Evolutionary conservation across 345 rosid genomes (phyloP).

Genomic region (Trapa bicornis): DNA sequence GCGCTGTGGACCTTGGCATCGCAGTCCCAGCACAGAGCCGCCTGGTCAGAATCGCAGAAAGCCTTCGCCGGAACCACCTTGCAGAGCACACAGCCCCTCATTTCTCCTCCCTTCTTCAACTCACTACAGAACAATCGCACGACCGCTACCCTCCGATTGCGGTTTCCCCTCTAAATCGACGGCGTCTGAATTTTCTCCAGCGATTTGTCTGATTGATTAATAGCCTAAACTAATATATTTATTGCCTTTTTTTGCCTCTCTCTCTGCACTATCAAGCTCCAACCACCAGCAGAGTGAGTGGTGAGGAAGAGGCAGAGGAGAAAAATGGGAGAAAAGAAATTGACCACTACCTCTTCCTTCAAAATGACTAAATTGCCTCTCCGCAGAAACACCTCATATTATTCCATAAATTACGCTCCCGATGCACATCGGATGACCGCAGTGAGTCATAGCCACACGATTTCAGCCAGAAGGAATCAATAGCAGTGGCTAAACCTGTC

Average conservation of each 20-base stretch:
- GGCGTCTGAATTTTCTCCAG: no score
- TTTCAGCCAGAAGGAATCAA: no score
- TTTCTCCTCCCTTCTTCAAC: conserved; percentile 1
- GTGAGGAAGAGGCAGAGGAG: background rate
- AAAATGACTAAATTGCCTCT: background rate
- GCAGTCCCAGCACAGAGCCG: conserved; percentile 63
- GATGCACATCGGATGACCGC: no score
- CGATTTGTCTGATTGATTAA: no score
- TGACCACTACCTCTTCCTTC: background rate
- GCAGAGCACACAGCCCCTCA: conserved; percentile 57
- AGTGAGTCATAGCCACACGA: no score
- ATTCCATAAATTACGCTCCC: no score
- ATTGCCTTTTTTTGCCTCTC: no score
- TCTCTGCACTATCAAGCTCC: no score
- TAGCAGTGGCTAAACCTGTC: no score
- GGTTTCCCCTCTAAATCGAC: background rate
- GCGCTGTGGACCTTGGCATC: conserved; percentile 62
- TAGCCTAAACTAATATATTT: background rate
- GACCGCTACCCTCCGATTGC: background rate
- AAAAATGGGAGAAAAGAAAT: background rate
- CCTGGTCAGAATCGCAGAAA: conserved; percentile 62
- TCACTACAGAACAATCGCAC: no score
- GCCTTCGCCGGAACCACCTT: conserved; percentile 28
- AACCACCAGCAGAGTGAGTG: background rate
- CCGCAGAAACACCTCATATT: background rate